Conservation (phyloP, 805 yeast genomes). For the Candida berthetii region DNA sequence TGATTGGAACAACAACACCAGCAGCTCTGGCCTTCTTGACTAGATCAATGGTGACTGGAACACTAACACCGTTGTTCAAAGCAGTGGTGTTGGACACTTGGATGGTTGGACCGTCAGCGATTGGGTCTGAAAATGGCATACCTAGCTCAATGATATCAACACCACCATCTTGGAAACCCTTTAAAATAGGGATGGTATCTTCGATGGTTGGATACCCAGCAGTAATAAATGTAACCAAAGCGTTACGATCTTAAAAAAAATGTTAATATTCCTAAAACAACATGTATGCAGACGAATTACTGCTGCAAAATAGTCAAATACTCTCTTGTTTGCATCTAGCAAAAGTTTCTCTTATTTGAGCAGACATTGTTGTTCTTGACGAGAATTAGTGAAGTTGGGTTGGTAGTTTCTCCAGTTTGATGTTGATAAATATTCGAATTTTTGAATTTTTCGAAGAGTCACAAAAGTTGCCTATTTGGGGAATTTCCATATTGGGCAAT, state of each 20-base stretch:
- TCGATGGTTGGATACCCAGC: slow-evolving; percentile 90
- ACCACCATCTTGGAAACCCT: slow-evolving; percentile 92
- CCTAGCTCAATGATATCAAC: slow-evolving; percentile 94
- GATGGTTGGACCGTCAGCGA: slow-evolving; percentile 98
- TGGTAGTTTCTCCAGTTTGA: no score
- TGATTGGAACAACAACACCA: slow-evolving; percentile 85
- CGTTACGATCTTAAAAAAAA: slow-evolving; percentile 52
- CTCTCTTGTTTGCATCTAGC: slow-evolving; percentile 49
- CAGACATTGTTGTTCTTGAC: slow-evolving; percentile 33
- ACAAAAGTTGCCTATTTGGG: neutral
- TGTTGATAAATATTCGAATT: no score
- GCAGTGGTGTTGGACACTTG: slow-evolving; percentile 86
- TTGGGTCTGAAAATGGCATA: slow-evolving; percentile 95
- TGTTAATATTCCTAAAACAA: neutral
- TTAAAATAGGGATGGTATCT: slow-evolving; percentile 80
- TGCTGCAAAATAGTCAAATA: no score
- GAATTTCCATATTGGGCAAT: neutral
- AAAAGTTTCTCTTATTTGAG: slow-evolving; percentile 52
- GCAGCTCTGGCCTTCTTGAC: slow-evolving; percentile 69
- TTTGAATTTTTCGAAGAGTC: no score
- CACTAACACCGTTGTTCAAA: slow-evolving; percentile 74
- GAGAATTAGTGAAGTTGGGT: no score
- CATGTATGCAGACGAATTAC: no score
- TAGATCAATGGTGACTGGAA: slow-evolving; percentile 60
- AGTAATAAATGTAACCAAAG: slow-evolving; percentile 86